Evolutionary conservation across 208 protist genomes (phyloP), one percentile per base, ranked within the genome.

Genomic region (Leishmania tropica): DNA sequence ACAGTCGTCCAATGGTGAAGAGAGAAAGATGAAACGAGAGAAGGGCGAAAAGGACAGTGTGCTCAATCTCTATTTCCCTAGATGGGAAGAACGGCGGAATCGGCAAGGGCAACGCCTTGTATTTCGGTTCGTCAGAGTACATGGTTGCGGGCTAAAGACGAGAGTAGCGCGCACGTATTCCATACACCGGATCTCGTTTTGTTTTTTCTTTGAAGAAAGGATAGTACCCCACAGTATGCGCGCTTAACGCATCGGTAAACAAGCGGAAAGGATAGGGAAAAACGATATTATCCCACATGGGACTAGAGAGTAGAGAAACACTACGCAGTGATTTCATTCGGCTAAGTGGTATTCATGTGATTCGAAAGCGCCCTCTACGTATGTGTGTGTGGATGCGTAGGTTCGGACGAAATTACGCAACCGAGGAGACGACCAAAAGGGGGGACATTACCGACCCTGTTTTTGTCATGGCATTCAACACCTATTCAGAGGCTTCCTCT

Each of bases 21-120:
- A 31, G 48, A 76, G 47, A 76, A 31, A 31, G 68, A 65, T 73
- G 21, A 70, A 64, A 51, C 45, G 17, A 48, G 56, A 76, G 54
- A 37, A 80, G 65, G 21, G 35, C 24, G 37, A 42, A 35, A 72
- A n/a, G 45, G 68, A 21, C 13, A 37, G 17, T n/a, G 8, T 48
- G 11, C 1, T 8, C 19, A 7, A 47, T 28, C 6, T 48, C 42
- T 47, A 35, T 15, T 51, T 28, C 42, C 42, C 10, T 51, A 19
- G 2, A 67, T 67, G 8, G 60, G 1, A 47, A n/a, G 11, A 73
- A 37, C 42, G 24, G 28, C 42, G n/a, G 8, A 8, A 3, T 13
- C 21, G 19, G 28, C 40, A 35, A 73, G 8, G 24, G 28, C 68
- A 35, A 48, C 68, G 42, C 28, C 5, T 31, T 73, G 24, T 73